Conservation (phyloP, 345 rosid species). For the Acer yangbiense region DNA sequence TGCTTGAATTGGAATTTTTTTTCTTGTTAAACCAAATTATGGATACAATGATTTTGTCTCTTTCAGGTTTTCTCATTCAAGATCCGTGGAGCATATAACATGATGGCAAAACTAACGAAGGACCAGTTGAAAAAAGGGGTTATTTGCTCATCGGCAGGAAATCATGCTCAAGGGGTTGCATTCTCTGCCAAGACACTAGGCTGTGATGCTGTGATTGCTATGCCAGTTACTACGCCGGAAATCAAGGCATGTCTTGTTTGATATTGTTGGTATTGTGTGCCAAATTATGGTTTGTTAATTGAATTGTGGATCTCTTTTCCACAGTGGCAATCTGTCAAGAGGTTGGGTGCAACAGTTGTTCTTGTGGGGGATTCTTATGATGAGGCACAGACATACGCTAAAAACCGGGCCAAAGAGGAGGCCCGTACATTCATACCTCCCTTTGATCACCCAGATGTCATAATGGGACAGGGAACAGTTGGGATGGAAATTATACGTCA, state of each 20-base stretch:
- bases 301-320: slow-evolving; percentile 18
- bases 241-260: slow-evolving; percentile 58
- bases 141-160: slow-evolving; percentile 96
- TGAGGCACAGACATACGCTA: slow-evolving; percentile 87
- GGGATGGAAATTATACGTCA: slow-evolving; percentile 97
- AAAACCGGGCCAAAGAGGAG: slow-evolving; percentile 66
- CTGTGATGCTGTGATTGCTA: slow-evolving; percentile 78
- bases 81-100: slow-evolving; percentile 95
- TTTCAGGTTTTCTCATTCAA: slow-evolving; percentile 93
- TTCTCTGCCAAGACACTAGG: slow-evolving; percentile 72
- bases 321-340: slow-evolving; percentile 89
- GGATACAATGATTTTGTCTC: not conserved
- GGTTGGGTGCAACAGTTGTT: slow-evolving; percentile 82
- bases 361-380: slow-evolving; percentile 92
- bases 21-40: slow-evolving; percentile 7
- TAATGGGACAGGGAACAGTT: slow-evolving; percentile 91
- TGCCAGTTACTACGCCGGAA: slow-evolving; percentile 95
- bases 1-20: not conserved
- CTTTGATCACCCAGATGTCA: slow-evolving; percentile 95
- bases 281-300: not conserved
- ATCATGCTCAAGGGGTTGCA: slow-evolving; percentile 99
- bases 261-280: not conserved
- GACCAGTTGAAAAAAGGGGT: slow-evolving; percentile 78
- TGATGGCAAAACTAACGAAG: slow-evolving; percentile 85
- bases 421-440: slow-evolving; percentile 83